phyloP scores from a whole-genome alignment of 2,329 filamentous ascomycete species.

The Exserohilum rostratum region DNA sequence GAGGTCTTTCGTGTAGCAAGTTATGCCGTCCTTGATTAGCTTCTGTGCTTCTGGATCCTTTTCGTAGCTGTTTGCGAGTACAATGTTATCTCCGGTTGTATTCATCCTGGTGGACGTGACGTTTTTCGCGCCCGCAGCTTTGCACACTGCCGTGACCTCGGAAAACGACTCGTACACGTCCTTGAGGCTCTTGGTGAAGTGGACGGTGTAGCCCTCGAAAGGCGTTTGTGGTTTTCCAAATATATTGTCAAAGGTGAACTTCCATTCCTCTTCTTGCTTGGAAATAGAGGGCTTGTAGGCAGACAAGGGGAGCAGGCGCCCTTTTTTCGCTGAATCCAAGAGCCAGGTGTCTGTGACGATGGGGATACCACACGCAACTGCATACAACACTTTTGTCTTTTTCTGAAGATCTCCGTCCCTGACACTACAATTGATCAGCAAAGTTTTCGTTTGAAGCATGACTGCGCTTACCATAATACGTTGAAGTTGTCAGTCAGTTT shows the following conservation, averaged over 20 bases:
- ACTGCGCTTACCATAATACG: slow-evolving; percentile 39
- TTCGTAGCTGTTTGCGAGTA: slow-evolving; percentile 47
- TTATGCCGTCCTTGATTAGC: slow-evolving; percentile 41
- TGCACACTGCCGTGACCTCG: slow-evolving; percentile 49
- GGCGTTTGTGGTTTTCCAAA: slow-evolving; percentile 45
- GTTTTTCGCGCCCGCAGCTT: slow-evolving; percentile 46
- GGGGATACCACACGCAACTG: slow-evolving; percentile 51
- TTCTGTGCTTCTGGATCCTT: slow-evolving; percentile 45
- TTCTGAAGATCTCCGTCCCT: slow-evolving; percentile 48
- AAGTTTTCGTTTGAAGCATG: neutral
- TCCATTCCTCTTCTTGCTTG: slow-evolving; percentile 49
- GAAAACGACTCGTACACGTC: slow-evolving; percentile 41
- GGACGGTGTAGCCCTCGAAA: slow-evolving; percentile 58
- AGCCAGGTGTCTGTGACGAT: slow-evolving; percentile 58
- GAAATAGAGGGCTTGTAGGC: slow-evolving; percentile 44
- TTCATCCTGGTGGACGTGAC: slow-evolving; percentile 34
- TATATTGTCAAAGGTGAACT: slow-evolving; percentile 43
- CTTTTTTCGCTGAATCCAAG: slow-evolving; percentile 44
- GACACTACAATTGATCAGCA: slow-evolving; percentile 42
- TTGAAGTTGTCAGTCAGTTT: slow-evolving; percentile 42
- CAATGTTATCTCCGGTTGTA: slow-evolving; percentile 35
- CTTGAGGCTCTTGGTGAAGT: slow-evolving; percentile 53
- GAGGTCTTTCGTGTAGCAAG: slow-evolving; percentile 52
- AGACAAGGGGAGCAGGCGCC: slow-evolving; percentile 43
- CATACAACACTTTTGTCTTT: slow-evolving; percentile 54